Base-by-base conservation (phyloP, 108 stramenopile genomes). In the Fistulifera pelliculosa region DNA sequence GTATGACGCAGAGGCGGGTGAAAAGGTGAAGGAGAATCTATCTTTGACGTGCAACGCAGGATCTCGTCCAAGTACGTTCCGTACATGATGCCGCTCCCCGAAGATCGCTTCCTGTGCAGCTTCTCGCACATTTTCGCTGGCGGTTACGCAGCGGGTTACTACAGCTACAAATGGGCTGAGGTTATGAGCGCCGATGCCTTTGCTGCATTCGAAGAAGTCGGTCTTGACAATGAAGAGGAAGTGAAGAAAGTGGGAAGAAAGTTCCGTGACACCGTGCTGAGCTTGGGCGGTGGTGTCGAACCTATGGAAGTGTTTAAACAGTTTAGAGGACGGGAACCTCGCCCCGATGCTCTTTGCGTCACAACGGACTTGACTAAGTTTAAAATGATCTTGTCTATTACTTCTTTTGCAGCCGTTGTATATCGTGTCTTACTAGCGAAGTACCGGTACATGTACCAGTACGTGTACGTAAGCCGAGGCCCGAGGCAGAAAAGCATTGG, bases 111-210 rank as follows among this genome's bases (percentile, higher is more conserved):
- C 80, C 74, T 99, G 38, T 97, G 97, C 64, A 70, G 87, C n/a
- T 99, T 99, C 61, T 56, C 58, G 21, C 99, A 99, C 66, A 99
- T 99, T 47, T 96, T 98, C 73, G 95, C 87, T 7, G 95, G 95
- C 0, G 97, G 97, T 44, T 98, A 98, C 65, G 73, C 92, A 2
- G 93, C 95, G 28, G 95, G 97, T 18, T 98, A 98, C 63, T 98
- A 98, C 62, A 70, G 66, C 10, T 96, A 96, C 81, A 96, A 94
- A 63, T 99, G 94, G 93, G 96, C 98, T 7, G 96, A 98, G 73
- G 74, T 99, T 23, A 95, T 99, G 94, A 71, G 74, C 49, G 94
- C 97, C 1, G 96, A 99, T 68, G 98, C 98, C 8, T 99, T 98
- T 66, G 91, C 81, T 25, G 97, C 96, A 12, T 98, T 99, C 61